Evolutionary conservation across 2,329 filamentous ascomycete genomes (phyloP).

Genomic region (Phymatotrichopsis omnivora): DNA sequence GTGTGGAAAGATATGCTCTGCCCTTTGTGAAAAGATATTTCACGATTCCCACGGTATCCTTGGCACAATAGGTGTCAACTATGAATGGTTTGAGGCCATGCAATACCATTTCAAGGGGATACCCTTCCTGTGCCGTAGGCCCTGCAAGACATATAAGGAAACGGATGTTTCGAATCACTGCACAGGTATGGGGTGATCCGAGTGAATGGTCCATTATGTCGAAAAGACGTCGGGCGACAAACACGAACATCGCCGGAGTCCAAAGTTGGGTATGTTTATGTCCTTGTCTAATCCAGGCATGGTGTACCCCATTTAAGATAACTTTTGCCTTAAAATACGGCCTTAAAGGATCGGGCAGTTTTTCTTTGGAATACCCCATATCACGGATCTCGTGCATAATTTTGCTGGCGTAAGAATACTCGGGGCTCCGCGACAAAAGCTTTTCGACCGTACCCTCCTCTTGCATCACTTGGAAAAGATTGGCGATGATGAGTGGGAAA

Average conservation of each 20-base stretch:
- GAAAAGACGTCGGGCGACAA: conserved; percentile 65
- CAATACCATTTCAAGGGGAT: conserved; percentile 82
- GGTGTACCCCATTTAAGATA: conserved; percentile 62
- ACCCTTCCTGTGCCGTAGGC: conserved; percentile 59
- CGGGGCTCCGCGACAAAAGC: conserved; percentile 50
- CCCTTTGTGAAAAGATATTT: conserved; percentile 72
- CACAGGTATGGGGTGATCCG: conserved; percentile 76
- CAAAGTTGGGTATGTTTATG: conserved; percentile 58
- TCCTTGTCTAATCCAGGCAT: conserved; percentile 63
- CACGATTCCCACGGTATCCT: conserved; percentile 78
- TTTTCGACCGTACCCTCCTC: conserved; percentile 44
- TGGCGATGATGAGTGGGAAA: conserved; percentile 66
- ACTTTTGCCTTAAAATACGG: conserved; percentile 74
- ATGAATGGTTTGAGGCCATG: conserved; percentile 70
- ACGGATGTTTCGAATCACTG: conserved; percentile 74
- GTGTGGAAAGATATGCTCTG: conserved; percentile 49
- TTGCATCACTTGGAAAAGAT: conserved; percentile 60
- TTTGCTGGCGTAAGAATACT: conserved; percentile 50
- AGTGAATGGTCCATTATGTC: conserved; percentile 72
- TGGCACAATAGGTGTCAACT: conserved; percentile 73
- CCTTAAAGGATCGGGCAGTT: conserved; percentile 69
- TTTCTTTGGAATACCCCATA: conserved; percentile 54
- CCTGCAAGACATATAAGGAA: conserved; percentile 73
- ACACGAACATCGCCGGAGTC: conserved; percentile 63
- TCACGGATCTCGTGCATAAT: conserved; percentile 59